These are phyloP conservation scores for Suhomyces atakaporum DNA, from an alignment of 1,139 yeast genomes.

Conservation along the genomic window DNA sequence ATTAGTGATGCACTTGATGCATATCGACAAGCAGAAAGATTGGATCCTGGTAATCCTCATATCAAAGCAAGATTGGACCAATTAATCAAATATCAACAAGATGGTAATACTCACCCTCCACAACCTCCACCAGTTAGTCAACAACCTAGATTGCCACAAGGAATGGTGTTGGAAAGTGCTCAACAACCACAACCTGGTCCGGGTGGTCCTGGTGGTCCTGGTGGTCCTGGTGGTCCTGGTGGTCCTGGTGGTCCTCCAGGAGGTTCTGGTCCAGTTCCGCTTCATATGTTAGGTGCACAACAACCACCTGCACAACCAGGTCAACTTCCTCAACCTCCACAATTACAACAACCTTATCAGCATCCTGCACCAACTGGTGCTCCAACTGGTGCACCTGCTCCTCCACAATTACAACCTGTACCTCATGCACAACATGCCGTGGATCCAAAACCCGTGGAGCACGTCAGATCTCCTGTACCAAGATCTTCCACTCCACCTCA, in stretches of 20 bases:
- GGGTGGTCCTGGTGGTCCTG: too few relatives aligned
- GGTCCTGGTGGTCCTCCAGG: constrained; percentile 15
- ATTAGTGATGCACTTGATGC: constrained; percentile 95
- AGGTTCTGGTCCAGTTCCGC: constrained; percentile 10
- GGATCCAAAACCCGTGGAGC: too few relatives aligned
- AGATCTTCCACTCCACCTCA: constrained; percentile 5
- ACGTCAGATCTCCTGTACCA: too few relatives aligned
- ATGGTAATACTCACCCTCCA: constrained; percentile 66
- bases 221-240: too few relatives aligned
- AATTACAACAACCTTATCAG: constrained; percentile 27
- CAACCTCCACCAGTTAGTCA: constrained; percentile 69
- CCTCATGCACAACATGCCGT: constrained; percentile 20
- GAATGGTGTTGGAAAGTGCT: constrained; percentile 56
- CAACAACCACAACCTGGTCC: constrained; percentile 35
- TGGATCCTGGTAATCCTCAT: constrained; percentile 93
- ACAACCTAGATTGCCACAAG: constrained; percentile 59
- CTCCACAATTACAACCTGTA: constrained; percentile 21
- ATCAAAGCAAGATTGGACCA: constrained; percentile 91
- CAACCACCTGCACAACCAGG: constrained; percentile 12
- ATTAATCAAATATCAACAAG: constrained; percentile 72
- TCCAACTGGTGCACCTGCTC: too few relatives aligned
- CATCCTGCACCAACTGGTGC: constrained; percentile 20
- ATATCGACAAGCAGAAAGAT: constrained; percentile 90
- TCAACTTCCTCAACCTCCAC: constrained; percentile 31
- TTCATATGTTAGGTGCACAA: constrained; percentile 10